phyloP scores from a whole-genome alignment of 768 basidiomycete species.

The Gymnopilus junonius region DNA sequence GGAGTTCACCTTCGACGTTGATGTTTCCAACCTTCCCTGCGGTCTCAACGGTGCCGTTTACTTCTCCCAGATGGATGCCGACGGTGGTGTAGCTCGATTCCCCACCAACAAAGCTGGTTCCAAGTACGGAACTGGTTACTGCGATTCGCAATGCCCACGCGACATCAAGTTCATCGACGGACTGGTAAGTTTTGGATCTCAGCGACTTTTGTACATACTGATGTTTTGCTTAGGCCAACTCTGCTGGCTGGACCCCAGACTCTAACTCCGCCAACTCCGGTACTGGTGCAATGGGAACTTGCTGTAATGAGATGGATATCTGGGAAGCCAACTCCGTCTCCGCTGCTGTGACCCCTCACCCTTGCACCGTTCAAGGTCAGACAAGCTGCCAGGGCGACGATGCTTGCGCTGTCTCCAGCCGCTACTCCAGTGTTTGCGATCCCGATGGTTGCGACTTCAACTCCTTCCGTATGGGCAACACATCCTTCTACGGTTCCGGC shows the following conservation, averaged over 20 bases:
- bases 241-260: conserved; percentile 23
- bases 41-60: conserved; percentile 65
- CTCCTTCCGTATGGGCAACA: conserved; percentile 59
- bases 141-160: conserved; percentile 54
- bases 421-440: conserved; percentile 54
- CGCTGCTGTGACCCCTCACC: conserved; percentile 57
- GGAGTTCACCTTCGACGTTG: conserved; percentile 65
- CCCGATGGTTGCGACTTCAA: conserved; percentile 66
- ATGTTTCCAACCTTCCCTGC: conserved; percentile 58
- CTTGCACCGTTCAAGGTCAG: conserved; percentile 44
- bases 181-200: neutral
- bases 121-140: conserved; percentile 40
- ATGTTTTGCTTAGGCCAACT: conserved; percentile 21
- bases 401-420: conserved; percentile 38
- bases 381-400: conserved; percentile 43
- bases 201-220: neutral
- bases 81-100: conserved; percentile 51
- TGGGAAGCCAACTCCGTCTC: conserved; percentile 61
- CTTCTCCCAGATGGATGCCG: conserved; percentile 58
- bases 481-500: conserved; percentile 50
- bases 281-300: conserved; percentile 26
- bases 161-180: conserved; percentile 53
- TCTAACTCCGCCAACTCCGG: conserved; percentile 29
- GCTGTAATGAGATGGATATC: conserved; percentile 53
- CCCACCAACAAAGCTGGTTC: conserved; percentile 59